These are phyloP conservation scores for Neofusicoccum cordaticola DNA, from an alignment of 2,329 filamentous ascomycete genomes.

Conservation along the genomic window DNA sequence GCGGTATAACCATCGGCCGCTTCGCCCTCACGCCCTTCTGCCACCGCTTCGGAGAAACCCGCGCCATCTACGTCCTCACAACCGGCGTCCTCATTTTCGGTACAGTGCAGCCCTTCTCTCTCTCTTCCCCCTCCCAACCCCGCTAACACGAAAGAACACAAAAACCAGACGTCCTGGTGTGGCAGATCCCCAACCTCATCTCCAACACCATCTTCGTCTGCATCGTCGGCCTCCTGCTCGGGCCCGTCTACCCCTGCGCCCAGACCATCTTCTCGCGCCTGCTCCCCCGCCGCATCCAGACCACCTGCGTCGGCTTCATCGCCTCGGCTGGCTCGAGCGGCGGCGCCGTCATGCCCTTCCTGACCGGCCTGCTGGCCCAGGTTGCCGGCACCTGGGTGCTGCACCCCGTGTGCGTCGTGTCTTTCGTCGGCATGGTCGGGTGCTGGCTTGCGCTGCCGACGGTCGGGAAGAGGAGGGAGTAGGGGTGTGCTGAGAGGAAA, in stretches of 20 bases:
- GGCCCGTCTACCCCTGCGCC: conserved; percentile 76
- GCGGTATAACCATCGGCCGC: conserved; percentile 71
- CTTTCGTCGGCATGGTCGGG: conserved; percentile 63
- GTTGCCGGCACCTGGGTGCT: conserved; percentile 62
- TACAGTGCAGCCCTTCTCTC: too few species aligned
- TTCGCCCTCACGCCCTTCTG: conserved; percentile 68
- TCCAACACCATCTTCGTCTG: conserved; percentile 48
- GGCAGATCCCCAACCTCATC: conserved; percentile 70
- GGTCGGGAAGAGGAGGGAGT: conserved; percentile 60
- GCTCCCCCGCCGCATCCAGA: conserved; percentile 58
- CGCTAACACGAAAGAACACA: too few species aligned
- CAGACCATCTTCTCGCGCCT: conserved; percentile 61
- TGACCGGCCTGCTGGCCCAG: conserved; percentile 63
- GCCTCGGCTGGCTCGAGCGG: conserved; percentile 65
- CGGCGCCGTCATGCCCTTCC: conserved; percentile 65
- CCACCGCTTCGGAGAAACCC: conserved; percentile 66
- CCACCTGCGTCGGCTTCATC: conserved; percentile 65
- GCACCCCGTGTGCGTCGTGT: conserved; percentile 62
- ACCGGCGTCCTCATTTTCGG: conserved; percentile 61
- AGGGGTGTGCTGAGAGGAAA: not conserved
- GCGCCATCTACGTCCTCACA: conserved; percentile 63
- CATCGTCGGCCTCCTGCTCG: conserved; percentile 71
- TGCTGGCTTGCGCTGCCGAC: conserved; percentile 63
- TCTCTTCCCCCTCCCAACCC: too few species aligned
- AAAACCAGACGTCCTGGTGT: conserved; percentile 62